Evolutionary conservation across 345 rosid genomes (phyloP), one percentile per base, ranked within the genome.

Genomic region (Ceriops tagal): DNA sequence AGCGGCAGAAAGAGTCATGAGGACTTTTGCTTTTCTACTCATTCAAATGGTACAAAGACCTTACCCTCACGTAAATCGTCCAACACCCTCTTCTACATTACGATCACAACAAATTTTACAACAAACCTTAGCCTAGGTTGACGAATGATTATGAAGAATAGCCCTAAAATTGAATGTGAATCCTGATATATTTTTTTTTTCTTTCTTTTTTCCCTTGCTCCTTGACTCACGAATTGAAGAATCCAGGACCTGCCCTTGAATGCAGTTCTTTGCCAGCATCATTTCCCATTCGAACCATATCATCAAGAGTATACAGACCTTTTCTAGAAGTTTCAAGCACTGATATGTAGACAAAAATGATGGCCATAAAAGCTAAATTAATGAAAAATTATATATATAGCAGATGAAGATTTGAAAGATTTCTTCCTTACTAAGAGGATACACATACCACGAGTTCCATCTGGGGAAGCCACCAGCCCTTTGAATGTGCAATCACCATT

Each of bases 181-280:
- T 51, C 62, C 68, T 57, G 3, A 51, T n/a, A n/a, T n/a, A n/a
- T 26, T 27, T 53, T 11, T 26, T 11, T 62, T 61, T 11, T 26
- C 7, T 62, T 31, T 5, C 34, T 31, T 28, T 28, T 28, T 3
- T 16, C 27, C 55, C 9, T 21, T 43, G 31, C 18, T 56, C 24
- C 20, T 49, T 53, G 37, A 18, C 22, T 77, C 62, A 68, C 2
- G 59, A 72, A 73, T 87, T 79, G 49, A 92, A 95, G 84, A 95
- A 95, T 73, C 97, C 90, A 32, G 91, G 93, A 65, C 97, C 96
- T 61, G 92, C 89, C 56, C 58, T 81, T 15, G 89, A 83, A 64
- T 92, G 99, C 60, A 95, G 89, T 77, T 95, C 98, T 68, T 89
- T 76, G 57, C 99, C 99, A 0, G 98, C 98, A 75, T 92, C 98